A percentile compares a stretch with the other conserved stretches of the same genome.
These are phyloP conservation scores for Ophiocordyceps robertsii DNA, from an alignment of 2,329 filamentous ascomycete genomes.

Conservation along the genomic window DNA sequence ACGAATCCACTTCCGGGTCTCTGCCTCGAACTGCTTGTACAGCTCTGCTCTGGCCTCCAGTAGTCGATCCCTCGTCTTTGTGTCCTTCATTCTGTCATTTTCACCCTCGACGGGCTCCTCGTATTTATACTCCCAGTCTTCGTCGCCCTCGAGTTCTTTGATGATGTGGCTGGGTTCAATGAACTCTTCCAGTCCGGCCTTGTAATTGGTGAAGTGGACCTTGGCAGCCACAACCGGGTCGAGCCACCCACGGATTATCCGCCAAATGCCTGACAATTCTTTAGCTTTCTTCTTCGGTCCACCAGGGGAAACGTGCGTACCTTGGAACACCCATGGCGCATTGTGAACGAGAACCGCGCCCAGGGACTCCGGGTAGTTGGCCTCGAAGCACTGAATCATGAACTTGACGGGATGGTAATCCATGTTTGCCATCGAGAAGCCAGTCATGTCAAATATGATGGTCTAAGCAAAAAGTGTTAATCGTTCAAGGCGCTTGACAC, in stretches of 20 bases:
- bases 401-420: conserved; percentile 96
- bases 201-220: conserved; percentile 80
- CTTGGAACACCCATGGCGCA: conserved; percentile 92
- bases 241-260: conserved; percentile 87
- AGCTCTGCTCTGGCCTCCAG: conserved; percentile 49
- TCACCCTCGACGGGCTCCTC: conserved; percentile 63
- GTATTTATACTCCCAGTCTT: conserved; percentile 76
- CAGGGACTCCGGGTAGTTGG: conserved; percentile 90
- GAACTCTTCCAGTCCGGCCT: conserved; percentile 65
- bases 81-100: conserved; percentile 60
- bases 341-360: conserved; percentile 89
- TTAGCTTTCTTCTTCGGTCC: background rate
- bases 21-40: conserved; percentile 60
- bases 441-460: conserved; percentile 90
- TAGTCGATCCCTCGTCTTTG: conserved; percentile 47
- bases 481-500: background rate
- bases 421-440: conserved; percentile 93
- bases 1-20: conserved; percentile 63
- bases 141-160: conserved; percentile 74
- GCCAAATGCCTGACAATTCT: conserved; percentile 63
- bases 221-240: conserved; percentile 93
- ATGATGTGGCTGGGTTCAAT: conserved; percentile 59
- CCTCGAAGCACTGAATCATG: conserved; percentile 99
- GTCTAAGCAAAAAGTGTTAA: conserved; percentile 38
- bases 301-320: conserved; percentile 24